phyloP scores from a whole-genome alignment of 2,329 filamentous ascomycete species.

The Colletotrichum salicis region DNA sequence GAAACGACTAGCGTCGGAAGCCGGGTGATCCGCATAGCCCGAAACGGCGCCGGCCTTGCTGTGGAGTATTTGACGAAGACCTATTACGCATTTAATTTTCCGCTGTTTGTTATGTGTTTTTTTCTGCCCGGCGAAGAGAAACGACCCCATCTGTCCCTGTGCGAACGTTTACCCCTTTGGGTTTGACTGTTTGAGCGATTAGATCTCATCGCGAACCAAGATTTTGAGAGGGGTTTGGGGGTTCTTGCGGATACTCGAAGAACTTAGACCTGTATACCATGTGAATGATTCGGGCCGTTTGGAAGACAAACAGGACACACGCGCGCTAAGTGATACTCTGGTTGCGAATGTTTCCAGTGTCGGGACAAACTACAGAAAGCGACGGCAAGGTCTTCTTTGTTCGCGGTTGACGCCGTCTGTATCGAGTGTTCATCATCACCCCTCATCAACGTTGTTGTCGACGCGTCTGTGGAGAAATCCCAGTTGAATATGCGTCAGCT shows the following conservation, averaged over 20 bases:
- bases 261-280: not conserved
- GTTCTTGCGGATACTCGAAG: not conserved
- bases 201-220: not conserved
- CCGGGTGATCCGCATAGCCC: slow-evolving; percentile 21
- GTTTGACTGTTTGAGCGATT: not conserved
- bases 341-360: not conserved
- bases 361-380: not conserved
- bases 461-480: not conserved
- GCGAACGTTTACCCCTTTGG: not conserved
- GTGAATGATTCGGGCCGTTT: not conserved
- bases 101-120: not conserved
- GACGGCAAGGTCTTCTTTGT: not conserved
- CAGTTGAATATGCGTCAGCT: not conserved
- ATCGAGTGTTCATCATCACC: not conserved
- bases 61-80: not conserved
- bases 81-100: not conserved
- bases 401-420: not conserved
- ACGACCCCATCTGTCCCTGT: not conserved
- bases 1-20: slow-evolving; percentile 13
- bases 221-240: not conserved
- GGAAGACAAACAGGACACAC: not conserved
- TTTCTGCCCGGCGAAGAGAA: not conserved
- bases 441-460: not conserved
- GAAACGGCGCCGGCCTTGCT: slow-evolving; percentile 21
- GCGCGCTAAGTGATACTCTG: not conserved